phyloP scores from a whole-genome alignment of 176 grass and related monocot species.

The Pontederia crassipes region DNA sequence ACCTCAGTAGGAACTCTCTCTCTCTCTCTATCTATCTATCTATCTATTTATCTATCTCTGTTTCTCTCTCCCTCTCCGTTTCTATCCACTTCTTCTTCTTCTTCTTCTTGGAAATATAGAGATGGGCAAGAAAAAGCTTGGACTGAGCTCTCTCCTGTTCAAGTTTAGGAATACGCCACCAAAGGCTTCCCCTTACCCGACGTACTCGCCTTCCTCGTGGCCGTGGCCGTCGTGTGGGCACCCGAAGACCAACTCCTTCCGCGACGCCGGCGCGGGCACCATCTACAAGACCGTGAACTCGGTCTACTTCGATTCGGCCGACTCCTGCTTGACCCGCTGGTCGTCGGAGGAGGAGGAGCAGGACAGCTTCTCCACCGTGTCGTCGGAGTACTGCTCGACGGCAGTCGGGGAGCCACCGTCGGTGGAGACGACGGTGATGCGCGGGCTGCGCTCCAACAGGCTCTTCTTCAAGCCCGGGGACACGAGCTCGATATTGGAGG shows the following conservation, averaged over 20 bases:
- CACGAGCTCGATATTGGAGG: constrained; percentile 10
- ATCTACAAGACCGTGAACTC: constrained; percentile 10
- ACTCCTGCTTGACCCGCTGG: constrained; percentile 10
- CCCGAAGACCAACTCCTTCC: constrained; percentile 12
- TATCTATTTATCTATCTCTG: no score
- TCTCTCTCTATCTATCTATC: no score
- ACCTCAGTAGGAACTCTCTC: no score
- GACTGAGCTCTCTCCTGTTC: constrained; percentile 8
- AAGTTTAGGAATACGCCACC: background rate
- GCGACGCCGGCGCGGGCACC: background rate
- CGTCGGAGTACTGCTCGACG: background rate
- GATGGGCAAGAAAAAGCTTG: constrained; percentile 15
- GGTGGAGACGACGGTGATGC: constrained; percentile 3
- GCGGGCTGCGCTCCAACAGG: constrained; percentile 1
- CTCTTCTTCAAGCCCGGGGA: constrained; percentile 7
- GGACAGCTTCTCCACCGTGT: constrained; percentile 18
- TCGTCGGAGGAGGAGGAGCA: constrained; percentile 2
- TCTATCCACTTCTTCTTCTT: background rate
- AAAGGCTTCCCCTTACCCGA: background rate
- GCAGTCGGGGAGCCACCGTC: background rate
- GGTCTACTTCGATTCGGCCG: constrained; percentile 3
- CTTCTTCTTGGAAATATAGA: background rate
- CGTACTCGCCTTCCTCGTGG: background rate
- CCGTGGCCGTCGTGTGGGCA: constrained; percentile 5
- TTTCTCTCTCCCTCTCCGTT: no score